These are phyloP conservation scores for Kregervanrija delftensis DNA, from an alignment of 805 yeast species.

Conservation along the genomic window DNA sequence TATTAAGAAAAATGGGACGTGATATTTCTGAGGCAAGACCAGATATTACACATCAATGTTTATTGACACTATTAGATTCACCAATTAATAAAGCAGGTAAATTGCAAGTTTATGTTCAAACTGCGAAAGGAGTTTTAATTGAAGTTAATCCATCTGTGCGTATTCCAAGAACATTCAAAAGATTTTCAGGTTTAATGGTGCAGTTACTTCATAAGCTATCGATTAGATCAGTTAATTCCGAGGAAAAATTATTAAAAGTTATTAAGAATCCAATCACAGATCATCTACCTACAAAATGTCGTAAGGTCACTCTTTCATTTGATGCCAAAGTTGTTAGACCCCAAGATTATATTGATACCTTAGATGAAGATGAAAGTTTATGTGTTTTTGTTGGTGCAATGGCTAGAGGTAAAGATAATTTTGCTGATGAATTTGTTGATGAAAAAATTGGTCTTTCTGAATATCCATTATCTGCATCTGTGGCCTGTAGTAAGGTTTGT, in stretches of 20 bases:
- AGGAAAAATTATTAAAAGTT: conserved; percentile 87
- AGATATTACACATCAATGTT: conserved; percentile 98
- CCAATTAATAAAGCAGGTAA: conserved; percentile 97
- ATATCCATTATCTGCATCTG: conserved; percentile 94
- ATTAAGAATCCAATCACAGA: conserved; percentile 97
- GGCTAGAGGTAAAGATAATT: conserved; percentile 97
- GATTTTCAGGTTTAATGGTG: conserved; percentile 97
- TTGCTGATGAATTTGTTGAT: conserved; percentile 95
- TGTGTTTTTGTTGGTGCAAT: conserved; percentile 99
- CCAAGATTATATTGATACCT: conserved; percentile 74
- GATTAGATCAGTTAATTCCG: conserved; percentile 90
- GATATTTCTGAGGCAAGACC: conserved; percentile 98
- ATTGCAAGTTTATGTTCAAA: conserved; percentile 92
- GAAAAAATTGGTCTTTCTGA: conserved; percentile 94
- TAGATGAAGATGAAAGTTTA: conserved; percentile 85
- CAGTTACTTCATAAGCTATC: conserved; percentile 88
- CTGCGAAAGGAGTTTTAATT: conserved; percentile 88
- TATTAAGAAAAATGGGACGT: conserved; percentile 90
- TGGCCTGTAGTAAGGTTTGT: conserved; percentile 96
- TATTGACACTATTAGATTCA: conserved; percentile 89
- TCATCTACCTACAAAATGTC: conserved; percentile 93
- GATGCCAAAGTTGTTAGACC: conserved; percentile 86
- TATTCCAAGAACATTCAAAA: conserved; percentile 96
- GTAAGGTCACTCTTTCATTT: conserved; percentile 84
- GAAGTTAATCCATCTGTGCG: conserved; percentile 96